phyloP scores from a whole-genome alignment of 2,329 filamentous ascomycete genomes.

The Ampelomyces quisqualis region DNA sequence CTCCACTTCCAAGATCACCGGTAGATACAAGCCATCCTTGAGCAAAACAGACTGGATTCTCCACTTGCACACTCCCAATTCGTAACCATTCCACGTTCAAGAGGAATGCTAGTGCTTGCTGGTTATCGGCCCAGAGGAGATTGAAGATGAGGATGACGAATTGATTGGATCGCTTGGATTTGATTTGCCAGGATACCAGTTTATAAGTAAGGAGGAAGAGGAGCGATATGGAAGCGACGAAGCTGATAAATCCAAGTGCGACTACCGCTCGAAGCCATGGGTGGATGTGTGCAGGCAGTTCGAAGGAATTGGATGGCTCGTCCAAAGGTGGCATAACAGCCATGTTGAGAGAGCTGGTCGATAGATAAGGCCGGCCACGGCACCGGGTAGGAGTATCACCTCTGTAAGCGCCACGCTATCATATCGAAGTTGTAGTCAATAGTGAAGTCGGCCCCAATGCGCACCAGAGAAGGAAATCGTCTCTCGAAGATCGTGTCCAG shows the following conservation, averaged over 20 bases:
- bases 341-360: slow-evolving; percentile 19
- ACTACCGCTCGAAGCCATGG: slow-evolving; percentile 51
- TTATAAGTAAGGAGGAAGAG: slow-evolving; percentile 51
- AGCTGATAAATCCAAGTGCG: slow-evolving; percentile 50
- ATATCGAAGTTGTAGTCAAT: slow-evolving; percentile 16
- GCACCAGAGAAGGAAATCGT: not conserved
- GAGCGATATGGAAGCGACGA: slow-evolving; percentile 48
- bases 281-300: slow-evolving; percentile 38
- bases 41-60: slow-evolving; percentile 58
- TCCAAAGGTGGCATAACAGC: slow-evolving; percentile 22
- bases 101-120: slow-evolving; percentile 65
- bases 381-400: slow-evolving; percentile 9
- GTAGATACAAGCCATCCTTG: slow-evolving; percentile 71
- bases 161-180: slow-evolving; percentile 56
- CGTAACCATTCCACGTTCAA: slow-evolving; percentile 62
- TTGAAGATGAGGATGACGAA: slow-evolving; percentile 71
- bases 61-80: slow-evolving; percentile 56
- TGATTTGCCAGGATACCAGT: slow-evolving; percentile 45
- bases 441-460: not conserved
- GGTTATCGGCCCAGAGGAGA: slow-evolving; percentile 66
- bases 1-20: slow-evolving; percentile 65
- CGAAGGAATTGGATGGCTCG: slow-evolving; percentile 31
- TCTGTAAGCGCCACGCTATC: slow-evolving; percentile 11
- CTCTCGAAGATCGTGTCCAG: not conserved
- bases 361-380: not conserved